Evolutionary conservation across 1,284 basidiomycete species (phyloP).

Genomic region (Salmacisia buchloeana): DNA sequence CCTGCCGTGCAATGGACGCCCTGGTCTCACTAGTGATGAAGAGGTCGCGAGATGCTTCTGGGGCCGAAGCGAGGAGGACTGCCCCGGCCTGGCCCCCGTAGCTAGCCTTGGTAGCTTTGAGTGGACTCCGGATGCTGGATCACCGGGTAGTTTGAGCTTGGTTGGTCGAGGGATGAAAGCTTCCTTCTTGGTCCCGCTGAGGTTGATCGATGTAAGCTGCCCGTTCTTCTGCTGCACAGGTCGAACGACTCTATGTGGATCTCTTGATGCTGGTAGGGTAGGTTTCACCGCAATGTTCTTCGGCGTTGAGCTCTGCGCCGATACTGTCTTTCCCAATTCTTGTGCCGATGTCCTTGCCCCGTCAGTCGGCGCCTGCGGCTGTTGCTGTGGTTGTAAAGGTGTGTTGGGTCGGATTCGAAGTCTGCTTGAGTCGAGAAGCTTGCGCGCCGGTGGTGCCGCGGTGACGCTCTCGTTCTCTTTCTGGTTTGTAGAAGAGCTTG

Average conservation of each 20-base stretch:
- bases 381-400: not conserved
- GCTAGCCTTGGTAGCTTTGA: not conserved
- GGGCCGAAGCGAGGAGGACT: no score
- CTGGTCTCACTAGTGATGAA: no score
- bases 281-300: no score
- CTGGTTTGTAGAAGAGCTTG: not conserved
- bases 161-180: not conserved
- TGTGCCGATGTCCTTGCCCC: not conserved
- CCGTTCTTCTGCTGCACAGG: no score
- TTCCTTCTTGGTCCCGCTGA: not conserved
- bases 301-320: no score
- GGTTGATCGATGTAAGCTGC: not conserved
- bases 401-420: not conserved
- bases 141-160: not conserved
- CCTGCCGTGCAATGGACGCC: no score
- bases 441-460: not conserved
- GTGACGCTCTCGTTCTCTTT: not conserved
- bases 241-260: no score
- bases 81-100: not conserved
- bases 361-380: not conserved
- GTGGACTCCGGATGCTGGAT: not conserved
- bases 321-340: not conserved
- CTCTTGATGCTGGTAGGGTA: no score
- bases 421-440: not conserved
- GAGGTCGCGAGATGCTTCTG: no score